Base-by-base conservation (phyloP, 192 early-diverging fungal genomes). In the Anaeromyces robustus region DNA sequence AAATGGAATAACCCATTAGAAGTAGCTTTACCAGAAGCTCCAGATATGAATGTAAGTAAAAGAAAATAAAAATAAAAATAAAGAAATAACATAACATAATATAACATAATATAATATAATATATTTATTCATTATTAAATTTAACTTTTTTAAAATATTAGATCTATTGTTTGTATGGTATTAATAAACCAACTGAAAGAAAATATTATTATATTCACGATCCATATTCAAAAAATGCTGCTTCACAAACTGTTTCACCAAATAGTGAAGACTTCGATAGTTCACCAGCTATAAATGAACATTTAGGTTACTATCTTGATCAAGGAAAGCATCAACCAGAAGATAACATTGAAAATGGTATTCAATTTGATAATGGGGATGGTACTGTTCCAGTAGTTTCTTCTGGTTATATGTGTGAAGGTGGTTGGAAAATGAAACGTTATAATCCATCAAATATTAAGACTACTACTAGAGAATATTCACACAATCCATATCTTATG, bases 381-480 rank as follows among this genome's bases (percentile, higher is more conserved):
- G 94, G 93, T 19, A 97, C 95, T 0, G 96, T 97, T 3, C 96
- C 96, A 0, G 83, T 97, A 26, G 77, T 97, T 31, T 95, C 94
- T 12, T 86, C 93, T 5, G 94, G 94, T 7, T 96, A 94, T 84
- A 97, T 97, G 96, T 95, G 95, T 80, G 87, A 88, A 18, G 86
- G 89, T 16, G 96, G 93, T 22, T 97, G 96, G 96, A 89, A 87
- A 43, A 90, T 93, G 82, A 86, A 88, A 16, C 86, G 94, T 80
- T 96, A 93, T 82, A 97, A 97, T 83, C 96, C 96, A 30, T 86
- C 89, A 68, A 86, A 86, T n/a, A 87, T 92, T 78, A 84, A 89
- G 6, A 83, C 95, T 4, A 90, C 94, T 22, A 90, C 92, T 0
- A 86, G 92, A 30, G 95, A 97, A 86, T 94, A 89, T 84, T 79